Conservation (phyloP, 2,329 filamentous ascomycete genomes). For the Alternaria infectoria region DNA sequence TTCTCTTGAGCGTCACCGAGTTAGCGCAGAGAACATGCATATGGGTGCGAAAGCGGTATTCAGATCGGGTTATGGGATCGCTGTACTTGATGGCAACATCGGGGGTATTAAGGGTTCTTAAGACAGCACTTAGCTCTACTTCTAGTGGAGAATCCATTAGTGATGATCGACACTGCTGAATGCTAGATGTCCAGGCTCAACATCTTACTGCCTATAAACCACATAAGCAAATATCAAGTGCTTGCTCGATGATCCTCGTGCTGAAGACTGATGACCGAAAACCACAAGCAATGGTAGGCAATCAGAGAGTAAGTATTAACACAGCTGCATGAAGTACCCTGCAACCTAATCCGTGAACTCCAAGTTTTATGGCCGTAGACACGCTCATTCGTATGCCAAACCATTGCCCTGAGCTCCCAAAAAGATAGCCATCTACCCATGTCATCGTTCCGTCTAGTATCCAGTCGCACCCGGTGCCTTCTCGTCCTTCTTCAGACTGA, state of each 20-base stretch:
- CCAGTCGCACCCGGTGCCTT: constrained; percentile 71
- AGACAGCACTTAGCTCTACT: neutral
- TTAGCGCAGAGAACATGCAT: neutral
- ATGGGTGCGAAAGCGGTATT: neutral
- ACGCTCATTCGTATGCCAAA: constrained; percentile 14
- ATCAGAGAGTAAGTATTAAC: constrained; percentile 24
- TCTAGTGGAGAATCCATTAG: neutral
- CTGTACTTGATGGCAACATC: neutral
- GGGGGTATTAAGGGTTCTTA: neutral
- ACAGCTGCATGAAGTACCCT: constrained; percentile 28
- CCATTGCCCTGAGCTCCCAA: constrained; percentile 17
- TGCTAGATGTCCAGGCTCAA: neutral
- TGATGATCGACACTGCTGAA: neutral
- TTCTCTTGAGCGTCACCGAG: neutral
- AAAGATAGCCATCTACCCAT: constrained; percentile 12
- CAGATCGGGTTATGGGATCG: too few relatives aligned
- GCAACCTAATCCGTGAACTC: constrained; percentile 32
- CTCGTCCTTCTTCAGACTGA: constrained; percentile 90
- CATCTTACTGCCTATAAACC: neutral
- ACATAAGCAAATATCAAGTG: neutral
- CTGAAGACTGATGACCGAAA: neutral
- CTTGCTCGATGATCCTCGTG: neutral
- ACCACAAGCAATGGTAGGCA: neutral
- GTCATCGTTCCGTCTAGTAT: constrained; percentile 26
- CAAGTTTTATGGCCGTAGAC: constrained; percentile 17